Evolutionary conservation across 1,284 basidiomycete genomes (phyloP).

Genomic region (Amylostereum areolatum): DNA sequence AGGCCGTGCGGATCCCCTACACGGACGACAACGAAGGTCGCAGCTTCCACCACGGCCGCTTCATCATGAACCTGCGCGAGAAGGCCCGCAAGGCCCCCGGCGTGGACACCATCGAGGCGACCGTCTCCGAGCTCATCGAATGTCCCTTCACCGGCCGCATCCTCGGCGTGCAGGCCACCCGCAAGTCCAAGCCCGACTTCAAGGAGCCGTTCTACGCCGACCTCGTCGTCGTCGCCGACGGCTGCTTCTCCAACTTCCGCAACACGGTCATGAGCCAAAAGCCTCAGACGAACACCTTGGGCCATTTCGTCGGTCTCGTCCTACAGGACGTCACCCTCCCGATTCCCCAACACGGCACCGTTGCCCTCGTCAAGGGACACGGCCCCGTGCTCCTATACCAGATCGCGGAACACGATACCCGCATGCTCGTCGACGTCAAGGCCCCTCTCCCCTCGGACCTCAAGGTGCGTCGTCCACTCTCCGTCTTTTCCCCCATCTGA

Average conservation of each 20-base stretch:
- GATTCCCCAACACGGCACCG: constrained; percentile 83
- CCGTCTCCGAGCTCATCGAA: constrained; percentile 70
- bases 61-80: constrained; percentile 75
- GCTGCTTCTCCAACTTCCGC: constrained; percentile 89
- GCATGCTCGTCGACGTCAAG: constrained; percentile 92
- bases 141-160: constrained; percentile 51
- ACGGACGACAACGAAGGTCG: constrained; percentile 68
- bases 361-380: constrained; percentile 64
- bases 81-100: constrained; percentile 56
- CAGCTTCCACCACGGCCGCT: constrained; percentile 93
- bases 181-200: constrained; percentile 19
- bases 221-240: constrained; percentile 88
- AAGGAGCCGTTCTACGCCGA: constrained; percentile 63
- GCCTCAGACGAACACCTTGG: constrained; percentile 52
- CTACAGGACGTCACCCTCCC: constrained; percentile 75
- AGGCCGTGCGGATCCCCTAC: constrained; percentile 84
- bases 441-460: constrained; percentile 80
- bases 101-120: constrained; percentile 79
- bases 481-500: not conserved
- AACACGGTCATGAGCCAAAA: constrained; percentile 45
- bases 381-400: constrained; percentile 90
- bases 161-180: constrained; percentile 57
- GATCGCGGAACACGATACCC: constrained; percentile 74
- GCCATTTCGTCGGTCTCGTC: constrained; percentile 80
- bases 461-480: constrained; percentile 42